Conservation (phyloP, 768 basidiomycete genomes). For the Lactarius deliciosus region DNA sequence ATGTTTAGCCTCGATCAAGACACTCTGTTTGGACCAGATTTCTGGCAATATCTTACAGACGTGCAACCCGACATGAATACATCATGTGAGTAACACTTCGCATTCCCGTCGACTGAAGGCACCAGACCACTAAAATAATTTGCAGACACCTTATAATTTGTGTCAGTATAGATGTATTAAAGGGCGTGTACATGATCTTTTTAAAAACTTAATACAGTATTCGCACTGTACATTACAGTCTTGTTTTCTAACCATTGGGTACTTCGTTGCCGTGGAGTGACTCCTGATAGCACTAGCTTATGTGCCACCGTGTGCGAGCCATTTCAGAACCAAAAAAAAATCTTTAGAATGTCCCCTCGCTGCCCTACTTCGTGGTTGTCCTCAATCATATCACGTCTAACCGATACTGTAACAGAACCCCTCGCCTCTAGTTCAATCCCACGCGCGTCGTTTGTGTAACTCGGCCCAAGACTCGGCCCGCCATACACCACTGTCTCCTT, state of each 20-base stretch:
- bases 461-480: not conserved
- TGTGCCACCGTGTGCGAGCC: no score
- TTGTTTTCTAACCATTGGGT: not conserved
- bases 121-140: not conserved
- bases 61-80: constrained; percentile 4
- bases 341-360: no score
- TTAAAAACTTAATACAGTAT: not conserved
- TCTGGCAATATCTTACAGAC: constrained; percentile 25
- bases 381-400: no score
- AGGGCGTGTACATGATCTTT: not conserved
- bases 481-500: not conserved
- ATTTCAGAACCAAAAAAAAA: no score
- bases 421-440: no score
- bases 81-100: constrained; percentile 9
- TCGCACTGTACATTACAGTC: not conserved
- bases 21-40: constrained; percentile 17
- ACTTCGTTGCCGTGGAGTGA: no score
- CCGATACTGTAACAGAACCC: no score
- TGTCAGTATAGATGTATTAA: not conserved
- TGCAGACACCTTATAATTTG: not conserved
- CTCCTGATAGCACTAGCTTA: no score
- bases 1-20: constrained; percentile 22
- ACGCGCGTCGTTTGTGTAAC: no score
- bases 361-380: no score
- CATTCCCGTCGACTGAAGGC: not conserved